Base-by-base conservation (phyloP, 306 rosid species). In the Rosa persica region DNA sequence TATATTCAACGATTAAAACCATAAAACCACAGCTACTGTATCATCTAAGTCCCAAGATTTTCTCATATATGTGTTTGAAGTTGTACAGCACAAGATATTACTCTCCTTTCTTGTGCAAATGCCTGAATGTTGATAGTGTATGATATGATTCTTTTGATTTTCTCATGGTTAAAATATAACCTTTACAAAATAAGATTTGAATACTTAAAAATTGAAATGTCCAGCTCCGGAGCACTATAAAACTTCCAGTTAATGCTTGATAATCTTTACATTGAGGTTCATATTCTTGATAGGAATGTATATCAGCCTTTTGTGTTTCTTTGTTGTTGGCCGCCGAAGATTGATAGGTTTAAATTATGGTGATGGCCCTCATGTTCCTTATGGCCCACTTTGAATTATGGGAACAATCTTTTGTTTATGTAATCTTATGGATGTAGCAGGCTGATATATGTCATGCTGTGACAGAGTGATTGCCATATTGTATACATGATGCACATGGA, bases 61-160 rank as follows among this genome's bases (percentile, higher is more conserved):
- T 80, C 58, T 40, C 46, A 49, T 73, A 72, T 72, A 74, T 77
- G 74, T 70, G 78, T 75, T 58, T 65, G 83, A 85, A 81, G 68
- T 77, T 91, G 91, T 88, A 93, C 86, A 93, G 90, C 87, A 77
- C 70, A 79, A 82, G 64, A 38, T 38, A 12, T 8, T 36, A 13
- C 44, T 39, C 71, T 36, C 5, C 19, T 34, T 13, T 64, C 40
- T 38, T 19, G 47, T 66, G 71, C 71, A 20, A 66, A 66, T 66
- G 70, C 71, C 43, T 38, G 47, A 25, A 38, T 66, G 40, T 12
- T 30, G 40, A 36, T 65, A 64, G 38, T 65, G 11, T 27, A 25
- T 61, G 46, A 38, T 27, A 25, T 61, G 46, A 38, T 36, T 65
- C 46, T 68, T 44, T 48, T 61, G 17, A 55, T 70, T 67, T 79